Evolutionary conservation across 2,329 filamentous ascomycete genomes (phyloP).

Genomic region (Helotiales sp.): DNA sequence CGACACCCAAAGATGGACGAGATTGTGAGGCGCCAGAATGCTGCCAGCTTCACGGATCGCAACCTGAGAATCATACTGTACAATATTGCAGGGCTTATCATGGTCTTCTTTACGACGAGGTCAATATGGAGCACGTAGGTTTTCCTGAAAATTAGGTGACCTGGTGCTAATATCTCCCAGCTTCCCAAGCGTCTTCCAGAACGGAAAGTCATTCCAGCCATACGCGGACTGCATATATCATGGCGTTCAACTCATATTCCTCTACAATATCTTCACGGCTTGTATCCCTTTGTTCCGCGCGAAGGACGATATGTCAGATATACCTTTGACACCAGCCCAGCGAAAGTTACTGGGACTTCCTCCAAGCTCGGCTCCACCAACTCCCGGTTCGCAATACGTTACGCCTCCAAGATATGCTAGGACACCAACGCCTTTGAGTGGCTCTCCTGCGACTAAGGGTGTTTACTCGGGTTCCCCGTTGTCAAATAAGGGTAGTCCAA

Average conservation of each 20-base stretch:
- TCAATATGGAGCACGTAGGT: constrained; percentile 33
- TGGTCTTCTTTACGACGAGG: constrained; percentile 46
- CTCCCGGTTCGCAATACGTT: constrained; percentile 70
- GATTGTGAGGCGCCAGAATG: constrained; percentile 78
- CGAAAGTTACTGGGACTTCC: constrained; percentile 80
- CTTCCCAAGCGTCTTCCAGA: constrained; percentile 29
- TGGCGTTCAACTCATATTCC: constrained; percentile 54
- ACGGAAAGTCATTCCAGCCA: constrained; percentile 23
- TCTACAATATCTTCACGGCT: constrained; percentile 71
- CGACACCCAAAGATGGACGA: constrained; percentile 86
- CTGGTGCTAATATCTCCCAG: constrained; percentile 21
- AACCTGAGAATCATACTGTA: constrained; percentile 71
- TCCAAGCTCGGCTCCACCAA: constrained; percentile 61
- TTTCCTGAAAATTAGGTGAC: not conserved
- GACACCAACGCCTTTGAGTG: constrained; percentile 59
- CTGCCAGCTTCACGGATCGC: constrained; percentile 73
- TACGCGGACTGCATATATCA: constrained; percentile 41
- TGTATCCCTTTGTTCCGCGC: constrained; percentile 70
- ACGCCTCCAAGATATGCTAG: constrained; percentile 87
- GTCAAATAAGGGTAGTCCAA: constrained; percentile 55
- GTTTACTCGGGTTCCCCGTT: constrained; percentile 56
- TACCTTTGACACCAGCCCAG: constrained; percentile 87
- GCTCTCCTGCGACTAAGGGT: constrained; percentile 57
- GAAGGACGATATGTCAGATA: constrained; percentile 80
- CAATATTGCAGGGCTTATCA: constrained; percentile 60